phyloP scores from a whole-genome alignment of 148 eudicot genomes.

The Mesembryanthemum crystallinum region DNA sequence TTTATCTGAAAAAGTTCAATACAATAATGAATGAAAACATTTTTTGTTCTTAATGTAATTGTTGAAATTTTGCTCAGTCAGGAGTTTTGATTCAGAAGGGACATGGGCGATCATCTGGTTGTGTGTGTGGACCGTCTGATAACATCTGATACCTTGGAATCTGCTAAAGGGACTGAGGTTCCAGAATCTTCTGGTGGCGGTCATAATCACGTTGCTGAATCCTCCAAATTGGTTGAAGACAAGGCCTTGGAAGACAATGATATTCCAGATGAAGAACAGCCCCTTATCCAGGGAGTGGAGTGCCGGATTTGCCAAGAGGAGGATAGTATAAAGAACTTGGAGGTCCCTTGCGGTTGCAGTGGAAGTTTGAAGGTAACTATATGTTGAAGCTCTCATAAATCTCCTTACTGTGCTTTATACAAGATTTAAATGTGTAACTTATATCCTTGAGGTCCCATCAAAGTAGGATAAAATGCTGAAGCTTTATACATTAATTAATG shows the following conservation, averaged over 20 bases:
- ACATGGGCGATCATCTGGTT: conserved; percentile 64
- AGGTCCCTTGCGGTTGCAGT: conserved; percentile 74
- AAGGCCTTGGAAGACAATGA: conserved; percentile 33
- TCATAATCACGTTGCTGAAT: conserved; percentile 35
- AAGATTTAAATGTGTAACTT: background rate
- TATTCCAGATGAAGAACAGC: conserved; percentile 56
- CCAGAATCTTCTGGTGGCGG: conserved; percentile 35
- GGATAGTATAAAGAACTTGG: conserved; percentile 67
- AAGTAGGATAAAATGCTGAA: background rate
- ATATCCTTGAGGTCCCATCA: background rate
- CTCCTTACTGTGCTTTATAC: background rate
- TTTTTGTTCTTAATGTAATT: background rate
- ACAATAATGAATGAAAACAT: background rate
- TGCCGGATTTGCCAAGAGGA: conserved; percentile 95
- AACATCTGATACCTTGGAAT: conserved; percentile 32
- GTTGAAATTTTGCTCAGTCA: conserved; percentile 15
- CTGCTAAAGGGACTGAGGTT: conserved; percentile 39
- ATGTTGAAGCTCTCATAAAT: background rate
- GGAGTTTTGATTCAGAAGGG: conserved; percentile 17
- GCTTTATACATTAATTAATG: background rate
- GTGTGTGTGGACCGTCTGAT: conserved; percentile 53
- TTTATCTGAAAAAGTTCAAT: background rate
- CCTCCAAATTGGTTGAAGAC: conserved; percentile 37
- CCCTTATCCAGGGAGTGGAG: conserved; percentile 59
- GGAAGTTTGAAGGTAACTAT: conserved; percentile 75